phyloP scores from a whole-genome alignment of 495 filamentous ascomycete species.

The Xylaria flabelliformis region DNA sequence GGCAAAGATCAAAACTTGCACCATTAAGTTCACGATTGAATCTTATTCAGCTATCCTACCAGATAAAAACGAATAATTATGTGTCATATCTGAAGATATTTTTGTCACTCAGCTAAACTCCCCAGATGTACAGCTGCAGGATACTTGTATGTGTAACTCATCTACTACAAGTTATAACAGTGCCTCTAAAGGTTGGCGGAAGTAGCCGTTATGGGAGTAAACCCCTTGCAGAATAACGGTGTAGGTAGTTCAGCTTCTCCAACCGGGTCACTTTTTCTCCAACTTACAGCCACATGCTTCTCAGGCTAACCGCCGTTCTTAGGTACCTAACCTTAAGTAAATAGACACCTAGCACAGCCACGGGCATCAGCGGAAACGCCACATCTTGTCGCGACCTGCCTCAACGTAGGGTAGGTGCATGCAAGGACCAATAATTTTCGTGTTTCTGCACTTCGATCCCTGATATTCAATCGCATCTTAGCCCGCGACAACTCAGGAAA shows the following conservation, averaged over 20 bases:
- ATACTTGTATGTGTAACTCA: too few species aligned
- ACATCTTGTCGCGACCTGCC: constrained; percentile 28
- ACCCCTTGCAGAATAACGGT: not conserved
- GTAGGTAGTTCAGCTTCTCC: not conserved
- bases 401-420: not conserved
- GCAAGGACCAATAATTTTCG: constrained; percentile 27
- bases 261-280: too few species aligned
- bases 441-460: constrained; percentile 11
- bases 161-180: too few species aligned
- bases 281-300: not conserved
- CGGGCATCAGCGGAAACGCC: constrained; percentile 1
- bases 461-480: constrained; percentile 12
- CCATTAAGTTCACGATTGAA: not conserved
- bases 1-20: not conserved
- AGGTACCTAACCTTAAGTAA: too few species aligned
- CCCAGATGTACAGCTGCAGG: too few species aligned
- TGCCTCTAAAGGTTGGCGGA: not conserved
- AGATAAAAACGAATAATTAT: not conserved
- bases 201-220: not conserved
- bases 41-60: not conserved
- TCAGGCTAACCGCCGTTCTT: not conserved
- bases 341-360: constrained; percentile 9
- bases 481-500: not conserved
- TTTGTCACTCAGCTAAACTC: too few species aligned
- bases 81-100: not conserved